These are phyloP conservation scores for Vanilla planifolia DNA, from an alignment of 106 monocot genomes.

Conservation along the genomic window DNA sequence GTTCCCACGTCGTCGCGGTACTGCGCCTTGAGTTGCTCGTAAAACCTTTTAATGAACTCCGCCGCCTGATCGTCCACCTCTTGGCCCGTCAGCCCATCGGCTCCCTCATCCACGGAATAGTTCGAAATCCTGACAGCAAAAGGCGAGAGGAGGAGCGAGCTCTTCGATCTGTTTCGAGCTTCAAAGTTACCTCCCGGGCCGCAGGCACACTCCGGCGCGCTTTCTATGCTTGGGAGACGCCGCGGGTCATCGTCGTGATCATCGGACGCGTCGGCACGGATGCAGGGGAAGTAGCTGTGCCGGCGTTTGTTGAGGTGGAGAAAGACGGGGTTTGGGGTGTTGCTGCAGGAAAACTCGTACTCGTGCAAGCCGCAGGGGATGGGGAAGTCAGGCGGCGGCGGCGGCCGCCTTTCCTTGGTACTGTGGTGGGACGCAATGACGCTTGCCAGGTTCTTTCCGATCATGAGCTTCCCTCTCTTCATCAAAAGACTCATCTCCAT, in stretches of 20 bases:
- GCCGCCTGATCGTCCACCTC: constrained; percentile 17
- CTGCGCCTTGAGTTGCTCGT: constrained; percentile 17
- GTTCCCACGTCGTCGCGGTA: too few relatives aligned
- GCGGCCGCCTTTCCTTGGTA: constrained; percentile 20
- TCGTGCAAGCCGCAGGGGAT: constrained; percentile 16
- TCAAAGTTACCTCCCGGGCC: background rate
- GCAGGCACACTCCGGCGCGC: background rate
- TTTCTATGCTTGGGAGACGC: background rate
- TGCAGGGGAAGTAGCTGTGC: constrained; percentile 46
- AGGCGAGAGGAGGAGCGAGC: background rate
- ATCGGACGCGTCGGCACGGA: constrained; percentile 10
- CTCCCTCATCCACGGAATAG: constrained; percentile 3
- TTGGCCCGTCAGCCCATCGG: background rate
- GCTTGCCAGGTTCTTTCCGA: constrained; percentile 23
- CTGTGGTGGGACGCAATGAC: constrained; percentile 29
- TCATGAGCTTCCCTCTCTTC: constrained; percentile 48
- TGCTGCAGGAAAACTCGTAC: constrained; percentile 71
- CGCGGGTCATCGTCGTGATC: background rate
- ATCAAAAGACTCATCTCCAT: constrained; percentile 47
- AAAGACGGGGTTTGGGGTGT: constrained; percentile 37
- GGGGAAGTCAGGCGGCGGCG: background rate
- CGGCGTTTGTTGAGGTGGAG: constrained; percentile 20
- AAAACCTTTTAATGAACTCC: constrained; percentile 21
- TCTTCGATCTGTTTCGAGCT: background rate
- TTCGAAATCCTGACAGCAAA: background rate